Percentiles rank a stretch among this genome's conserved stretches.
Conservation (phyloP, 2,329 filamentous ascomycete genomes). For the Cucurbitaria berberidis region DNA sequence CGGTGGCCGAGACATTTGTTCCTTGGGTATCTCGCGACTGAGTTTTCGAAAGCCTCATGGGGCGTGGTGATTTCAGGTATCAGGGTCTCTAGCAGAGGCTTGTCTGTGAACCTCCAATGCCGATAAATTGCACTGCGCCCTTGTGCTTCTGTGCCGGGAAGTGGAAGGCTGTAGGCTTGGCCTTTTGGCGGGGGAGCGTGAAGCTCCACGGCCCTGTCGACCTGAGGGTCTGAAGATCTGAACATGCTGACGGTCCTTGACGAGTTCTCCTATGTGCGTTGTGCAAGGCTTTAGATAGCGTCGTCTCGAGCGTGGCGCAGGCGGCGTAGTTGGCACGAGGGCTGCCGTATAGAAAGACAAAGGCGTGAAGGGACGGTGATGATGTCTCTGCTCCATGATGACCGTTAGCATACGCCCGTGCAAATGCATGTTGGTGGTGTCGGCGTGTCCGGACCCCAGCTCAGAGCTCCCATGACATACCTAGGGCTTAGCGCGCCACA, state of each 20-base stretch:
- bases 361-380: not conserved
- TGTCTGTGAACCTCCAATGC: constrained; percentile 78
- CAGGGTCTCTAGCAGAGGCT: constrained; percentile 54
- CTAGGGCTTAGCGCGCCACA: constrained; percentile 18
- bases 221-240: constrained; percentile 32
- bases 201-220: constrained; percentile 56
- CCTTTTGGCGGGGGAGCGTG: constrained; percentile 71
- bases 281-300: not conserved
- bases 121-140: constrained; percentile 80
- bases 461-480: constrained; percentile 16
- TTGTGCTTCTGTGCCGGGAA: constrained; percentile 76
- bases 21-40: constrained; percentile 66
- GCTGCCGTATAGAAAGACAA: not conserved
- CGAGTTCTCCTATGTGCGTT: not conserved
- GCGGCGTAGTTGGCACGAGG: not conserved
- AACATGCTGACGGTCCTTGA: constrained; percentile 35
- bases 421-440: constrained; percentile 2
- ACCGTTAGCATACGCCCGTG: constrained; percentile 9
- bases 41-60: constrained; percentile 80
- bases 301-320: not conserved
- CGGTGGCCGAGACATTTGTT: constrained; percentile 79
- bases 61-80: constrained; percentile 73
- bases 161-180: constrained; percentile 75
- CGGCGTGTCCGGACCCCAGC: constrained; percentile 17
- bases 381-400: constrained; percentile 4